These are phyloP conservation scores for Aspergillus puulaauensis DNA, from an alignment of 2,329 filamentous ascomycete genomes.

Conservation along the genomic window DNA sequence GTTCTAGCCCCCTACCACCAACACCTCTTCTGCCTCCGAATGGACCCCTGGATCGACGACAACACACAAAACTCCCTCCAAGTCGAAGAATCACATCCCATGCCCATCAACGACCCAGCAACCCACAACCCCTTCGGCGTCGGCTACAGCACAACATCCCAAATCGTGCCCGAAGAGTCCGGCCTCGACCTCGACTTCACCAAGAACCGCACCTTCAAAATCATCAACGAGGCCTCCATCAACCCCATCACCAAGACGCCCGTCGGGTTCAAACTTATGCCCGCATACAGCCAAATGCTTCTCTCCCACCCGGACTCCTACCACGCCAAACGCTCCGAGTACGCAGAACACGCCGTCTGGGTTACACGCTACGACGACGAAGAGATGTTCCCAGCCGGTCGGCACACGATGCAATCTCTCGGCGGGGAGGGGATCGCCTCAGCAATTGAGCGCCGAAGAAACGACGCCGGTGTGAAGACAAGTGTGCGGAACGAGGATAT, in stretches of 20 bases:
- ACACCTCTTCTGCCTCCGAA: slow-evolving; percentile 45
- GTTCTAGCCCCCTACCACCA: slow-evolving; percentile 47
- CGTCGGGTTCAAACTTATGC: slow-evolving; percentile 55
- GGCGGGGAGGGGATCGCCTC: slow-evolving; percentile 26
- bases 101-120: slow-evolving; percentile 49
- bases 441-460: slow-evolving; percentile 17
- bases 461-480: background rate
- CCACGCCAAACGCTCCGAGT: slow-evolving; percentile 52
- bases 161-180: slow-evolving; percentile 43
- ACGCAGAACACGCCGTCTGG: slow-evolving; percentile 52
- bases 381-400: slow-evolving; percentile 50
- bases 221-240: slow-evolving; percentile 51
- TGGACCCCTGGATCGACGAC: slow-evolving; percentile 45
- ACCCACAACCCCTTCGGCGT: slow-evolving; percentile 53
- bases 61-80: slow-evolving; percentile 45
- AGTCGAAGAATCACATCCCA: slow-evolving; percentile 56
- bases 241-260: slow-evolving; percentile 54
- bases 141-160: slow-evolving; percentile 48
- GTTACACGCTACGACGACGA: slow-evolving; percentile 52
- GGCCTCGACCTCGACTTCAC: slow-evolving; percentile 43
- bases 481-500: slow-evolving; percentile 27
- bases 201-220: slow-evolving; percentile 54
- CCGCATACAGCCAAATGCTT: slow-evolving; percentile 56
- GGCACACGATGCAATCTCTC: slow-evolving; percentile 51
- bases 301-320: slow-evolving; percentile 51